A percentile compares a stretch with the other conserved stretches of the same genome.
phyloP scores from a whole-genome alignment of 2,329 filamentous ascomycete species.

The Trichoderma sp. region DNA sequence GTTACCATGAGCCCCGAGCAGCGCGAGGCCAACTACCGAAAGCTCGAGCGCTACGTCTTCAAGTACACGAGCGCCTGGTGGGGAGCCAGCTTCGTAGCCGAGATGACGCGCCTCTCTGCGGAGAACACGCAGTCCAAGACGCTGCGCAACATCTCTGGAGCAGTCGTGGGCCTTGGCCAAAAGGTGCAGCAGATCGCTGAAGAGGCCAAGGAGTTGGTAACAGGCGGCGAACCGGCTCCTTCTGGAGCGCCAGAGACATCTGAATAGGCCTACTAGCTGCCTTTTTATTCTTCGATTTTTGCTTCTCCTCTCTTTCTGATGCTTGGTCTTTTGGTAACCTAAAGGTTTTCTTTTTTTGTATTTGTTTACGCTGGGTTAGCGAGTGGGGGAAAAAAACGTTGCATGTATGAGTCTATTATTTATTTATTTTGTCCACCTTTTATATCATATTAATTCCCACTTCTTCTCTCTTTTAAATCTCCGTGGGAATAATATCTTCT shows the following conservation, averaged over 20 bases:
- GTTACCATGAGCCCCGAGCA: constrained; percentile 94
- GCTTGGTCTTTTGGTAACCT: background rate
- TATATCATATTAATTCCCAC: background rate
- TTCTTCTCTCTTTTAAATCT: background rate
- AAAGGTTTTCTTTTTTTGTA: background rate
- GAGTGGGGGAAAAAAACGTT: background rate
- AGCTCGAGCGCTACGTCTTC: constrained; percentile 91
- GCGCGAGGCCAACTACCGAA: constrained; percentile 82
- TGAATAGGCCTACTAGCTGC: background rate
- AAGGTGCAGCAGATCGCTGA: constrained; percentile 33
- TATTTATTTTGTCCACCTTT: background rate
- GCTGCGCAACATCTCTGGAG: constrained; percentile 44
- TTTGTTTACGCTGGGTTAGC: constrained; percentile 17
- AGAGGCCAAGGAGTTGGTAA: constrained; percentile 32
- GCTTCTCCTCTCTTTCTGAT: background rate
- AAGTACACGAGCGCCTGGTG: constrained; percentile 98
- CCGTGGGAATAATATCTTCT: background rate
- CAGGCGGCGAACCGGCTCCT: constrained; percentile 7
- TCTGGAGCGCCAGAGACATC: background rate
- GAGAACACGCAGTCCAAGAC: constrained; percentile 45
- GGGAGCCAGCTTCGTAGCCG: constrained; percentile 88
- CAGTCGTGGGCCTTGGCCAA: constrained; percentile 38
- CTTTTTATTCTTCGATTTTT: background rate
- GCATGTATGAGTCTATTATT: background rate
- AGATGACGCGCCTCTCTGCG: constrained; percentile 62